Percentiles rank a stretch among this genome's conserved stretches.
Conservation (phyloP, 176 grass and related monocot genomes). For the Carex myosuroides region DNA sequence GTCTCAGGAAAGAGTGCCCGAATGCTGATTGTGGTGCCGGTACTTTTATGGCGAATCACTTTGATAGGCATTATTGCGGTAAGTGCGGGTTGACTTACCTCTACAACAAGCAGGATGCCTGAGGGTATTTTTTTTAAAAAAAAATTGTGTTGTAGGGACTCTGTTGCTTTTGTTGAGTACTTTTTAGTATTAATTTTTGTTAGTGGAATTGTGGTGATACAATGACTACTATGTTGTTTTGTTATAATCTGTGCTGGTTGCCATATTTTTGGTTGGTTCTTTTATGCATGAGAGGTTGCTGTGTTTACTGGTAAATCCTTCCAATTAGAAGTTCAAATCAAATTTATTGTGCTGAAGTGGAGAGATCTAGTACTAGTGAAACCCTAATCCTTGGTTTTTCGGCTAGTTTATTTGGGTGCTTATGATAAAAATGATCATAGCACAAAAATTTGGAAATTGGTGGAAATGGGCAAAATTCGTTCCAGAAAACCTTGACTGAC, state of each 20-base stretch:
- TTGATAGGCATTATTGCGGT: slow-evolving; percentile 32
- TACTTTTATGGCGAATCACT: slow-evolving; percentile 38
- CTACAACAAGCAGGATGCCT: slow-evolving; percentile 25
- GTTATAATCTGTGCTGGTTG: neutral
- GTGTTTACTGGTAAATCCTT: neutral
- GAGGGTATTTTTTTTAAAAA: neutral
- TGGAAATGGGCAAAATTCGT: too few species aligned
- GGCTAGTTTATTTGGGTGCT: neutral
- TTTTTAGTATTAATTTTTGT: neutral
- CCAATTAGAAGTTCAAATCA: too few species aligned
- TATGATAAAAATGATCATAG: neutral
- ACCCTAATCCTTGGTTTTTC: too few species aligned
- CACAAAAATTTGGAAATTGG: too few species aligned
- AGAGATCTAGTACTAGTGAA: too few species aligned
- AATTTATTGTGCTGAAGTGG: too few species aligned
- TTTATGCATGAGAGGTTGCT: neutral
- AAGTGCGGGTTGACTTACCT: slow-evolving; percentile 34
- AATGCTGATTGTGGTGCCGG: slow-evolving; percentile 33
- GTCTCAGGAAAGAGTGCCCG: slow-evolving; percentile 31
- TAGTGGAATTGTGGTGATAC: neutral
- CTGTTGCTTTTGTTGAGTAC: neutral
- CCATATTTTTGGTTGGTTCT: neutral
- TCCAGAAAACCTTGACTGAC: too few species aligned
- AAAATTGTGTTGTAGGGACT: neutral
- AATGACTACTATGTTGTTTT: neutral